Evolutionary conservation across 805 yeast genomes (phyloP), one percentile per base, ranked within the genome.

Genomic region (Wickerhamomyces xylosicus): DNA sequence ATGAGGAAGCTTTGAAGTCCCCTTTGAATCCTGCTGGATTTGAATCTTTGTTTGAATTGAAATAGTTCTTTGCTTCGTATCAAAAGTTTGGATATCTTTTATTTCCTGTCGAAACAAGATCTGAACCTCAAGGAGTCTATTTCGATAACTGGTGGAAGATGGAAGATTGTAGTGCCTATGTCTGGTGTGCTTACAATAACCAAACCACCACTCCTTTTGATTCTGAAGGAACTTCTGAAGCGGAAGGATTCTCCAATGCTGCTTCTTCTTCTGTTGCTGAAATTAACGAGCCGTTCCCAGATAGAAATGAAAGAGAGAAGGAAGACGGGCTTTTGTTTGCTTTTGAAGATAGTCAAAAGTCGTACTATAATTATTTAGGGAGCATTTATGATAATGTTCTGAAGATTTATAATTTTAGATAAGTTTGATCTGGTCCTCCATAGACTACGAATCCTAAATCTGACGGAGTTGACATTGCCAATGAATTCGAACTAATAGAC

Each of bases 181-280:
- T 67, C 16, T 76, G 77, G 76, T 74, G 81, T 61, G 80, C 78
- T 0, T 73, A 72, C 49, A 72, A 73, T 41, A 56, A 59, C 19
- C 63, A 74, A 42, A 81, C n/a, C n/a, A n/a, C n/a, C n/a, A n/a
- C n/a, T n/a, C n/a, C n/a, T n/a, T n/a, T n/a, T n/a, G n/a, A n/a
- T n/a, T n/a, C n/a, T n/a, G n/a, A n/a, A n/a, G n/a, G n/a, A n/a
- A n/a, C n/a, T n/a, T n/a, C n/a, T n/a, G n/a, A n/a, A n/a, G n/a
- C n/a, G n/a, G n/a, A n/a, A n/a, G n/a, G n/a, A n/a, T n/a, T n/a
- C n/a, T n/a, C n/a, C n/a, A n/a, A n/a, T n/a, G n/a, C n/a, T n/a
- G n/a, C n/a, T n/a, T n/a, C n/a, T n/a, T n/a, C n/a, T n/a, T n/a
- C n/a, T n/a, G n/a, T n/a, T n/a, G n/a, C n/a, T n/a, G n/a, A n/a